These are phyloP conservation scores for Solanum sejunctum DNA, from an alignment of 257 asterid species.

Conservation along the genomic window DNA sequence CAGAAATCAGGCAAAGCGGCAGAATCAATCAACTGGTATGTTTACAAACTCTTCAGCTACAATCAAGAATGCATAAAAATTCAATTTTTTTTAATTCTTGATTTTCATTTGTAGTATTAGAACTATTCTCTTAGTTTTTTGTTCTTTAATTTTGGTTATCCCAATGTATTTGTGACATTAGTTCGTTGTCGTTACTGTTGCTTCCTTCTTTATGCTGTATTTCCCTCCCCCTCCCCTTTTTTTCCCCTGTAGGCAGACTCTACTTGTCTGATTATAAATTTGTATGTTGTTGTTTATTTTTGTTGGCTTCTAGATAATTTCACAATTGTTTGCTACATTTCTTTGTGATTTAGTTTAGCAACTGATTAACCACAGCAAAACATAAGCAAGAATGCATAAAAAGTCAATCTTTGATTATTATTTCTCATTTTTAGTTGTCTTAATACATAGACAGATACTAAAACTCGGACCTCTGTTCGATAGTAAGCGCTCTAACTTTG, in stretches of 20 bases:
- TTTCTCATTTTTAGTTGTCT: not conserved
- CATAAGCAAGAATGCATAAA: not conserved
- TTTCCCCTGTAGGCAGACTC: too few species aligned
- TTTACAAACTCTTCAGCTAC: not conserved
- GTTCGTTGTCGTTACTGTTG: not conserved
- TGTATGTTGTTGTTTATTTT: not conserved
- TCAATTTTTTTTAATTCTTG: not conserved
- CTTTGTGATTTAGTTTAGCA: not conserved
- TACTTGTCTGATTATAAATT: not conserved
- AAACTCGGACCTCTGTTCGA: not conserved
- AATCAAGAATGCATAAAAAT: not conserved
- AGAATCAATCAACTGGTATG: constrained; percentile 28
- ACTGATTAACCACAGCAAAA: not conserved
- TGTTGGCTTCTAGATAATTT: not conserved
- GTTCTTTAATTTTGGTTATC: not conserved
- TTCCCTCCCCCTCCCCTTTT: too few species aligned
- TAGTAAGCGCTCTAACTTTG: not conserved
- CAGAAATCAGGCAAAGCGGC: constrained; percentile 39
- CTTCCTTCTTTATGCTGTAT: not conserved
- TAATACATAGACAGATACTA: not conserved
- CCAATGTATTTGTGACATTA: not conserved
- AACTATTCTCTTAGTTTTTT: not conserved
- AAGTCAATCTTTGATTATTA: not conserved
- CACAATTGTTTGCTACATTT: not conserved
- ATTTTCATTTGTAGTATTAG: not conserved